These are phyloP conservation scores for Fusarium sp. DNA, from an alignment of 2,329 filamentous ascomycete genomes.

Conservation along the genomic window DNA sequence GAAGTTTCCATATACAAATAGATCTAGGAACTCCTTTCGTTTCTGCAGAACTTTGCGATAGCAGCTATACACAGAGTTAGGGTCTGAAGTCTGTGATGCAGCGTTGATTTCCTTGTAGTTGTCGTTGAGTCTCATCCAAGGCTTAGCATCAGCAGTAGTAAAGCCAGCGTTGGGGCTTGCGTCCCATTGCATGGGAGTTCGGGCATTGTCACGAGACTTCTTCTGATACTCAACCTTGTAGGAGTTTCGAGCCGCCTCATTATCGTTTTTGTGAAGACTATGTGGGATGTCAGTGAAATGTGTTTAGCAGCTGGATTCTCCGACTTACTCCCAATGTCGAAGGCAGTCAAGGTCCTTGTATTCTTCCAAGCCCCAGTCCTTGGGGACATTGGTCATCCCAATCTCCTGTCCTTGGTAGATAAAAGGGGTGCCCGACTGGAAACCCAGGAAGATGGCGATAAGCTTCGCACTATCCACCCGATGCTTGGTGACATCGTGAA, in stretches of 20 bases:
- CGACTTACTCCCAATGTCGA: slow-evolving; percentile 57
- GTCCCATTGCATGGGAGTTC: slow-evolving; percentile 78
- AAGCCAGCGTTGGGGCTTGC: slow-evolving; percentile 69
- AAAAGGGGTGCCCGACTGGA: slow-evolving; percentile 70
- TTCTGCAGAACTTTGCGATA: slow-evolving; percentile 67
- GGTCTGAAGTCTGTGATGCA: slow-evolving; percentile 57
- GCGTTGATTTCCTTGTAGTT: slow-evolving; percentile 71
- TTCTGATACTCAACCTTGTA: slow-evolving; percentile 58
- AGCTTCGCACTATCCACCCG: slow-evolving; percentile 64
- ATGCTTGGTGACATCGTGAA: slow-evolving; percentile 57
- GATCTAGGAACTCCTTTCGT: slow-evolving; percentile 66
- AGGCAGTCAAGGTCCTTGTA: slow-evolving; percentile 73
- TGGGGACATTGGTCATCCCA: slow-evolving; percentile 70
- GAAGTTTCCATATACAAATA: slow-evolving; percentile 72
- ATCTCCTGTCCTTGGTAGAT: slow-evolving; percentile 77
- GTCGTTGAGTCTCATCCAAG: slow-evolving; percentile 77
- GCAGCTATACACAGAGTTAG: slow-evolving; percentile 64
- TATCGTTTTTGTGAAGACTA: slow-evolving; percentile 50
- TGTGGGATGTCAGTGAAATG: neutral
- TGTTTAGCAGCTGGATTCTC: neutral
- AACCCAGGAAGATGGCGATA: slow-evolving; percentile 63
- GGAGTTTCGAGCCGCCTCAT: slow-evolving; percentile 49
- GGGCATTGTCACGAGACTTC: slow-evolving; percentile 73
- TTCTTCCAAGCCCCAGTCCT: slow-evolving; percentile 67
- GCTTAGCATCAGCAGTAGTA: slow-evolving; percentile 57